Percentiles rank a stretch among this genome's conserved stretches.
Conservation (phyloP, 2,329 filamentous ascomycete species). For the Paraphaeosphaeria sporulosa region DNA sequence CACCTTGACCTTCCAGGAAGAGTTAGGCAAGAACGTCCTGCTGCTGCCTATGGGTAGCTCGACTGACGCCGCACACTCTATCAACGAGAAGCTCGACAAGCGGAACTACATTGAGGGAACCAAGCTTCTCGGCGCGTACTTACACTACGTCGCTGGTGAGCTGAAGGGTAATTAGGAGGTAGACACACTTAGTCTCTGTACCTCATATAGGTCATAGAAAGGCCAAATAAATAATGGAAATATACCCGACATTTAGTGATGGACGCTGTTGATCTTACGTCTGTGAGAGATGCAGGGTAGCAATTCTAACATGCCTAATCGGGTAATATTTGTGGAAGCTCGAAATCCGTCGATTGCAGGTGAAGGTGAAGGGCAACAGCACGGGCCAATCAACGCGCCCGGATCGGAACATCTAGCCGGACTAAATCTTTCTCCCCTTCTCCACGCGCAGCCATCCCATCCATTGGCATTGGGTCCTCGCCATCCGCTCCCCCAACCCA, state of each 20-base stretch:
- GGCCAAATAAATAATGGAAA: constrained; percentile 9
- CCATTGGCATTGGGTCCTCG: constrained; percentile 16
- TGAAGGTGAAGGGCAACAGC: constrained; percentile 1
- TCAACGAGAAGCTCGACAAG: constrained; percentile 98
- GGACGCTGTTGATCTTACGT: background rate
- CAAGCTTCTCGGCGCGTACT: constrained; percentile 91
- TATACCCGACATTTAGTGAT: background rate
- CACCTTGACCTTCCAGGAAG: constrained; percentile 95
- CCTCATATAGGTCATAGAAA: background rate
- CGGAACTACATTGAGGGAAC: constrained; percentile 98
- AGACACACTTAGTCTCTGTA: background rate
- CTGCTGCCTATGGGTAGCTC: constrained; percentile 96
- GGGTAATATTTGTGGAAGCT: background rate
- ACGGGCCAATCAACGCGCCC: constrained; percentile 21
- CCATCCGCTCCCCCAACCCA: constrained; percentile 25
- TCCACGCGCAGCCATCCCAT: constrained; percentile 21
- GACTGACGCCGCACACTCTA: constrained; percentile 94
- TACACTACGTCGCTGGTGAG: constrained; percentile 96
- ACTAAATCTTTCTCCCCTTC: constrained; percentile 33
- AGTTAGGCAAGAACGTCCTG: constrained; percentile 96
- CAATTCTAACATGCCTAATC: background rate
- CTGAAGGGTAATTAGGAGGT: constrained; percentile 56
- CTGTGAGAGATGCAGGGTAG: background rate
- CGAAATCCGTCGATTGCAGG: background rate
- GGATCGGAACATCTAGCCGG: constrained; percentile 35